Conservation (phyloP, 78 protist genomes). For the Pelomyxa schiedti region DNA sequence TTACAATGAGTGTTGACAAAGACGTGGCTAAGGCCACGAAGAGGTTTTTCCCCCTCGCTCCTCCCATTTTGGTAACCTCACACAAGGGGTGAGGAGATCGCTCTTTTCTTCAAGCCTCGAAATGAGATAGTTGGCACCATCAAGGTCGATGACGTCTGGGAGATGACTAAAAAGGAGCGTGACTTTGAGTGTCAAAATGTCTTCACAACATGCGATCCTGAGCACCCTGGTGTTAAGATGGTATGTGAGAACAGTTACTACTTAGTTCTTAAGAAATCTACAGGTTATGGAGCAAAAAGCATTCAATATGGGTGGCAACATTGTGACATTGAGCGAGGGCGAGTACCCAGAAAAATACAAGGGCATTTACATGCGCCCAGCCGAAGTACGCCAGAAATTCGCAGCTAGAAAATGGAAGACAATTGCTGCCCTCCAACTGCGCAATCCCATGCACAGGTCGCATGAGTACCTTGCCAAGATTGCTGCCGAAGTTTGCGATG, state of each 20-base stretch:
- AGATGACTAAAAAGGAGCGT: slow-evolving; percentile 29
- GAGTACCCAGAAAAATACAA: slow-evolving; percentile 11
- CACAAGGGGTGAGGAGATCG: background rate
- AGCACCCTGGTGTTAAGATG: slow-evolving; percentile 79
- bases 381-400: slow-evolving; percentile 60
- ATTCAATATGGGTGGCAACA: slow-evolving; percentile 10
- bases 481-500: slow-evolving; percentile 41
- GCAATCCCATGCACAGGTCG: slow-evolving; percentile 91
- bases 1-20: slow-evolving; percentile 24
- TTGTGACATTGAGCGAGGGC: slow-evolving; percentile 10
- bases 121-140: slow-evolving; percentile 37
- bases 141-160: slow-evolving; percentile 8
- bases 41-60: background rate
- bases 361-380: slow-evolving; percentile 52
- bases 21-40: background rate
- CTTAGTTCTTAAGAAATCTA: slow-evolving; percentile 65
- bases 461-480: slow-evolving; percentile 54
- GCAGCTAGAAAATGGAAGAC: slow-evolving; percentile 18
- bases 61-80: background rate
- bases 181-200: slow-evolving; percentile 45
- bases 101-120: slow-evolving; percentile 14
- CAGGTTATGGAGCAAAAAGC: slow-evolving; percentile 38
- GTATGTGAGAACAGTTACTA: slow-evolving; percentile 51
- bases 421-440: slow-evolving; percentile 80
- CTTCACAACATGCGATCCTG: slow-evolving; percentile 66